phyloP scores from a whole-genome alignment of 108 stramenopile genomes.

The Skeletonema menzelii region DNA sequence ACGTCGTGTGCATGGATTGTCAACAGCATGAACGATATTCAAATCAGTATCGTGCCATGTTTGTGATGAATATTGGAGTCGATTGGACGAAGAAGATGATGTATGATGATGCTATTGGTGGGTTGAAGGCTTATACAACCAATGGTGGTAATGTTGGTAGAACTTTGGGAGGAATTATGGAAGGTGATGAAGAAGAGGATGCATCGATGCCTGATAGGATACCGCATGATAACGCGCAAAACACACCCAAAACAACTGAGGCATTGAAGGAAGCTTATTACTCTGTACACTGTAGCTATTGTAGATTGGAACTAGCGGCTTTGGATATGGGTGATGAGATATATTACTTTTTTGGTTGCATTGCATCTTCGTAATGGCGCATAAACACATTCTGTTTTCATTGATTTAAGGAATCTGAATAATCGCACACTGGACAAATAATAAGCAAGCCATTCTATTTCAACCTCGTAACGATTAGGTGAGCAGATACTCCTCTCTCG shows the following conservation, averaged over 20 bases:
- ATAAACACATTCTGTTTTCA: too few relatives aligned
- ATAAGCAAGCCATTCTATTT: too few relatives aligned
- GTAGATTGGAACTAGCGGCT: conserved; percentile 77
- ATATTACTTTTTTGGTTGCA: conserved; percentile 88
- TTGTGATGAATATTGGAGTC: conserved; percentile 88
- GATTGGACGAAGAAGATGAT: conserved; percentile 62
- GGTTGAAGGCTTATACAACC: conserved; percentile 28
- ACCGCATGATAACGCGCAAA: conserved; percentile 11
- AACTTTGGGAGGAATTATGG: conserved; percentile 21
- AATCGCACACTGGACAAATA: too few relatives aligned
- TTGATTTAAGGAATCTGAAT: too few relatives aligned
- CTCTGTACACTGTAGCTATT: conserved; percentile 72
- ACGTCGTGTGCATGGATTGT: conserved; percentile 90
- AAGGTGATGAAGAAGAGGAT: conserved; percentile 54
- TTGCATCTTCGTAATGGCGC: conserved; percentile 52
- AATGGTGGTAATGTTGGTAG: neutral
- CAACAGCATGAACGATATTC: conserved; percentile 76
- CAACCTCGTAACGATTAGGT: too few relatives aligned
- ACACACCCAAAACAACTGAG: neutral
- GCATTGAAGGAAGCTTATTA: conserved; percentile 51
- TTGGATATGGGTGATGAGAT: conserved; percentile 86
- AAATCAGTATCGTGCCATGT: conserved; percentile 90
- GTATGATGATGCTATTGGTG: conserved; percentile 57
- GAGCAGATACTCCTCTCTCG: too few relatives aligned
- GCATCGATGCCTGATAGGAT: conserved; percentile 19